These are phyloP conservation scores for Rubus idaeus DNA, from an alignment of 306 rosid species.

Conservation along the genomic window DNA sequence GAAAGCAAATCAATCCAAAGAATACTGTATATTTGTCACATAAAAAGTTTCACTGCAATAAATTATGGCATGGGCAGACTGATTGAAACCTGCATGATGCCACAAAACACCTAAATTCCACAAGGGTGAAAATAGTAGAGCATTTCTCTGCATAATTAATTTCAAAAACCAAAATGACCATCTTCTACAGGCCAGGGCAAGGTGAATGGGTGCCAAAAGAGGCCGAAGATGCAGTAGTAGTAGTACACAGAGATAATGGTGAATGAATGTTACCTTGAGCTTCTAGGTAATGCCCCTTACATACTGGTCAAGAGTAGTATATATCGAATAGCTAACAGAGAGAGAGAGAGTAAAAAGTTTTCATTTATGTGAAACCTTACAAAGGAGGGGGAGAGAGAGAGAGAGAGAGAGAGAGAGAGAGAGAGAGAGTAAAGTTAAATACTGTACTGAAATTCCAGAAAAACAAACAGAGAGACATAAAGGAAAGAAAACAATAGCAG, in stretches of 20 bases:
- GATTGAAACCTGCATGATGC: too few species aligned
- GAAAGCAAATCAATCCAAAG: too few species aligned
- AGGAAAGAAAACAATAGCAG: not conserved
- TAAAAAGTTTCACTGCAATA: too few species aligned
- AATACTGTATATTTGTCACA: too few species aligned
- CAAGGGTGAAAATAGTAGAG: too few species aligned
- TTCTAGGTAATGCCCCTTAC: slow-evolving; percentile 77
- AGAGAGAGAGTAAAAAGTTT: not conserved
- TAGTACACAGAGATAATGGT: not conserved
- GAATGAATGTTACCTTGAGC: not conserved
- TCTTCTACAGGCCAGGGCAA: not conserved
- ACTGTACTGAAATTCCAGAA: not conserved
- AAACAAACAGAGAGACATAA: not conserved
- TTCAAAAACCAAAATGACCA: not conserved
- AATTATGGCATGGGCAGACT: too few species aligned
- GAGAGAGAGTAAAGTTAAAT: not conserved
- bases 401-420: too few species aligned
- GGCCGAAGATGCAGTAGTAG: not conserved
- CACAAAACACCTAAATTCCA: too few species aligned
- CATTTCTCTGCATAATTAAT: not conserved
- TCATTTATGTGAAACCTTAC: not conserved
- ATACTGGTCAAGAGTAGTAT: slow-evolving; percentile 64
- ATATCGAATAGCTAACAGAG: slow-evolving; percentile 58
- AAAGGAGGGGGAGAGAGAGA: not conserved
- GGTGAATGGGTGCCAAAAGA: not conserved